Conservation (phyloP, 2,329 filamentous ascomycete genomes). For the Hypoxylon sp. region DNA sequence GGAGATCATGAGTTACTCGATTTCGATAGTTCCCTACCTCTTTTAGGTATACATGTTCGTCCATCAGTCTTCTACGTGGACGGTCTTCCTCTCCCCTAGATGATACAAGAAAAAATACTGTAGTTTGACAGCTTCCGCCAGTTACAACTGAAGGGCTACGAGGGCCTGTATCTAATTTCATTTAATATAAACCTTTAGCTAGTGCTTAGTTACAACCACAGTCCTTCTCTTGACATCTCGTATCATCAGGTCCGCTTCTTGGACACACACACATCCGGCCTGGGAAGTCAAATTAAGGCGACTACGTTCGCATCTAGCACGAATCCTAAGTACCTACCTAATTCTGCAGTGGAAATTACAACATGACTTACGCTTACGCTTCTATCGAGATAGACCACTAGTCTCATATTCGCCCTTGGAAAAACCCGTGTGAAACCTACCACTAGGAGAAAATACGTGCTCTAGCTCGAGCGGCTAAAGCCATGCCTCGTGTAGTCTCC, state of each 20-base stretch:
- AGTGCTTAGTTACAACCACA: background rate
- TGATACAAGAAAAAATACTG: background rate
- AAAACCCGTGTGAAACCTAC: conserved; percentile 1
- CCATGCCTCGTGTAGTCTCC: conserved; percentile 9
- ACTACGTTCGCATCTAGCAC: background rate
- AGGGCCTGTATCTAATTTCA: background rate
- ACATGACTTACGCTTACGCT: background rate
- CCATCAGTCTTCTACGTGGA: background rate
- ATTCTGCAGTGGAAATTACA: background rate
- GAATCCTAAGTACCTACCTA: background rate
- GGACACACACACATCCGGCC: background rate
- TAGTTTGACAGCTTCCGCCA: background rate
- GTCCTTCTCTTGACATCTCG: background rate
- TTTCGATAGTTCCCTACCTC: no score
- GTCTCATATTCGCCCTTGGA: conserved; percentile 3
- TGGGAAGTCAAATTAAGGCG: background rate
- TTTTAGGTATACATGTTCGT: no score
- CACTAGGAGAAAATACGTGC: conserved; percentile 1
- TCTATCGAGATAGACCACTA: background rate
- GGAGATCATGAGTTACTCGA: no score
- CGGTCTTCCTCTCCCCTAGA: background rate
- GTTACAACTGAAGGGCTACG: background rate
- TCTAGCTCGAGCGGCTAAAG: conserved; percentile 1
- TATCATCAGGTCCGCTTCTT: background rate
- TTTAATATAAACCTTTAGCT: background rate